Evolutionary conservation across 108 stramenopile species (phyloP).

Genomic region (Skeletonema grethae): DNA sequence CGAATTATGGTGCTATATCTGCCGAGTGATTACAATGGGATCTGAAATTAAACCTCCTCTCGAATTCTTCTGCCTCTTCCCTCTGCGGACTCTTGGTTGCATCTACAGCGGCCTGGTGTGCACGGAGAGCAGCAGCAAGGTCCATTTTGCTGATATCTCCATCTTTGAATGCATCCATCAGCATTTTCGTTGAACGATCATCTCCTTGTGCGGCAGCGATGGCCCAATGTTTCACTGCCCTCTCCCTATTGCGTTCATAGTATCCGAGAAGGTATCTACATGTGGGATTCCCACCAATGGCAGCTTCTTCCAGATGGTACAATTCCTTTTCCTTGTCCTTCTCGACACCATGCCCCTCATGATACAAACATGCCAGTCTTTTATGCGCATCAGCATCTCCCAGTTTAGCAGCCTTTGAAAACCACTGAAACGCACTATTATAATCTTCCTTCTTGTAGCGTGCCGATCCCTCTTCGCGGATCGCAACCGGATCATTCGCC

Average conservation of each 20-base stretch:
- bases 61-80: neutral
- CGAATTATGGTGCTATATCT: too few species aligned
- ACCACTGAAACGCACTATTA: neutral
- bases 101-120: conserved; percentile 6
- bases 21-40: too few species aligned
- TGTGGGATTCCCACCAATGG: conserved; percentile 3
- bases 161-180: neutral
- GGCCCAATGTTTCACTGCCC: conserved; percentile 4
- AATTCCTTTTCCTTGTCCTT: neutral
- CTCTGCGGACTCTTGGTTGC: conserved; percentile 7
- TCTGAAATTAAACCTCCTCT: too few species aligned
- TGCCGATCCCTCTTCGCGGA: neutral
- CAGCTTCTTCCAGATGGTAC: conserved; percentile 1
- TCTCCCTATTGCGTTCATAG: neutral
- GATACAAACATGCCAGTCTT: neutral
- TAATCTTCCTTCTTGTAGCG: neutral
- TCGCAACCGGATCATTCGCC: neutral
- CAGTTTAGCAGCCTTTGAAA: neutral
- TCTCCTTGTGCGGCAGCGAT: neutral
- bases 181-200: neutral
- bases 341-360: neutral
- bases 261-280: neutral
- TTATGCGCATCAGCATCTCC: neutral
- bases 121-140: neutral
- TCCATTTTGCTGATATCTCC: neutral